phyloP scores from a whole-genome alignment of 1,139 yeast genomes.

The Diutina sp. region DNA sequence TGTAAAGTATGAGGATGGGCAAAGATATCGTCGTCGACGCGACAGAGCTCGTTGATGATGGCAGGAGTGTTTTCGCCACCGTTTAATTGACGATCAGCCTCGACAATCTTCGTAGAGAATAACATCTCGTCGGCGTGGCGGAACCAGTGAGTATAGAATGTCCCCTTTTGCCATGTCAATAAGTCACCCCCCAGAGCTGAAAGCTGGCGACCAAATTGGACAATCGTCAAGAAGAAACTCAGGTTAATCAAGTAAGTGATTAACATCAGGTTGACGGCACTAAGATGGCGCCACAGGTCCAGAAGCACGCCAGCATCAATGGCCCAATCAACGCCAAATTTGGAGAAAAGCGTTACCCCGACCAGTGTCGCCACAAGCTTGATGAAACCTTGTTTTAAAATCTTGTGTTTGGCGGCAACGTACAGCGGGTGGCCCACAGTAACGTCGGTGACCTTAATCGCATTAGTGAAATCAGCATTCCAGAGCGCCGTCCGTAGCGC shows the following conservation, averaged over 20 bases:
- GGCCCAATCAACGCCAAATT: slow-evolving; percentile 23
- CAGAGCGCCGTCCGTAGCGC: slow-evolving; percentile 50
- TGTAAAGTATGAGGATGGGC: slow-evolving; percentile 13
- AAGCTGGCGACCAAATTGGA: slow-evolving; percentile 40
- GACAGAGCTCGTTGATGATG: slow-evolving; percentile 26
- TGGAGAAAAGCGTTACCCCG: slow-evolving; percentile 24
- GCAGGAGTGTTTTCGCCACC: slow-evolving; percentile 21
- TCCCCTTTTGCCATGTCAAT: slow-evolving; percentile 53
- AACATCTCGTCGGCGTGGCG: slow-evolving; percentile 56
- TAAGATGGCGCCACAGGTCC: slow-evolving; percentile 28
- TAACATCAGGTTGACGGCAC: slow-evolving; percentile 48
- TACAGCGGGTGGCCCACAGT: slow-evolving; percentile 50
- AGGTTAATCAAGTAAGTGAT: slow-evolving; percentile 52
- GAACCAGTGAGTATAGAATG: slow-evolving; percentile 54
- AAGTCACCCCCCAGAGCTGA: slow-evolving; percentile 39
- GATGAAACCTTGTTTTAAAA: slow-evolving; percentile 17
- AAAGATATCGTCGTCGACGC: slow-evolving; percentile 15
- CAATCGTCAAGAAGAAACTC: slow-evolving; percentile 46
- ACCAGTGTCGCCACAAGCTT: slow-evolving; percentile 20
- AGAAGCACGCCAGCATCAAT: slow-evolving; percentile 21
- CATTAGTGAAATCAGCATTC: slow-evolving; percentile 45
- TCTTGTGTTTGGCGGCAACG: slow-evolving; percentile 17
- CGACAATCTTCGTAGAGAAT: slow-evolving; percentile 53
- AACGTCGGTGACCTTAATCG: slow-evolving; percentile 44
- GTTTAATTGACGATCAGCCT: slow-evolving; percentile 44